These are phyloP conservation scores for Emericellopsis cladophorae DNA, from an alignment of 2,329 filamentous ascomycete genomes.

Conservation along the genomic window DNA sequence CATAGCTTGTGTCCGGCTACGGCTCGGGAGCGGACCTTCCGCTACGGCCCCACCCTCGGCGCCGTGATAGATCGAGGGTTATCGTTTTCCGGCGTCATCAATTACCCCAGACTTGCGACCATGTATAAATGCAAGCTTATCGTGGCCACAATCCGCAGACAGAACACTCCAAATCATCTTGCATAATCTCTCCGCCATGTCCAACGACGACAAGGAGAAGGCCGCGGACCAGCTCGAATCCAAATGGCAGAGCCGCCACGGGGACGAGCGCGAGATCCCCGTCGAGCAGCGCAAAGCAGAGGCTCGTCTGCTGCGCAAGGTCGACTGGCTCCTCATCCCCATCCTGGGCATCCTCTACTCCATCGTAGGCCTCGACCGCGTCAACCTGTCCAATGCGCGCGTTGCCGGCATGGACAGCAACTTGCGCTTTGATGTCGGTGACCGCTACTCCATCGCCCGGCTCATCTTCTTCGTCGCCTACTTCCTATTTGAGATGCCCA, in stretches of 20 bases:
- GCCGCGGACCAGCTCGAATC: neutral
- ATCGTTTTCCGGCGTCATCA: neutral
- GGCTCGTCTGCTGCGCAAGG: constrained; percentile 10
- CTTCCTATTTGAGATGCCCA: constrained; percentile 16
- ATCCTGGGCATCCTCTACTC: constrained; percentile 15
- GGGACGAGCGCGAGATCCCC: constrained; percentile 2
- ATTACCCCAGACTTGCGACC: neutral
- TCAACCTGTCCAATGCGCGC: constrained; percentile 18
- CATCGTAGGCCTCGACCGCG: constrained; percentile 13
- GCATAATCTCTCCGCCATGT: neutral
- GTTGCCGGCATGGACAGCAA: constrained; percentile 18
- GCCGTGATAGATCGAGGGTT: too few species aligned
- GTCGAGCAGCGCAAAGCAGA: constrained; percentile 5
- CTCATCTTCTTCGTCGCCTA: constrained; percentile 10
- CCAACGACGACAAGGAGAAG: neutral
- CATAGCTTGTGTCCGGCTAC: too few species aligned
- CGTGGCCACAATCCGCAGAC: too few species aligned
- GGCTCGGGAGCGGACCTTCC: too few species aligned
- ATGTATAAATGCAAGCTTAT: neutral
- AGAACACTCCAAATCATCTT: too few species aligned
- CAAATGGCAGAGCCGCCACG: neutral
- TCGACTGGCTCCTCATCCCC: constrained; percentile 20
- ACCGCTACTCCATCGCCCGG: constrained; percentile 15
- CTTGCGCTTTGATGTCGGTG: constrained; percentile 18
- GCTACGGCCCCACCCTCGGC: too few species aligned